Conservation (phyloP, 1,139 yeast genomes). For the Yamadazyma songkhlaensis region DNA sequence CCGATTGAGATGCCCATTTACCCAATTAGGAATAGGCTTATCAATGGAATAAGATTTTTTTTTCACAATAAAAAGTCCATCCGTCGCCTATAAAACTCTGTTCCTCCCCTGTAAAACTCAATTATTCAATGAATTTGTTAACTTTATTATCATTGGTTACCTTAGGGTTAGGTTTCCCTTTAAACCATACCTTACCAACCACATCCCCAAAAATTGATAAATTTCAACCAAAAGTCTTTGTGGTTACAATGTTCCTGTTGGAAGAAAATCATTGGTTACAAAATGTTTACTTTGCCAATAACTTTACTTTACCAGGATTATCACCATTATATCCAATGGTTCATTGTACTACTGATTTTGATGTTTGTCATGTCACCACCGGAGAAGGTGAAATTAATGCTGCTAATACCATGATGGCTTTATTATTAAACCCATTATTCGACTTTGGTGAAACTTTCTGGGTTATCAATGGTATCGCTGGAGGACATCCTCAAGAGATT, state of each 20-base stretch:
- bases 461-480: slow-evolving; percentile 66
- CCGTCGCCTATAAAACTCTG: too few relatives aligned
- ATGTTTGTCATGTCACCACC: slow-evolving; percentile 60
- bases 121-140: background rate
- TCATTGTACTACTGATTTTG: slow-evolving; percentile 52
- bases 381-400: slow-evolving; percentile 74
- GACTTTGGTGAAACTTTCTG: slow-evolving; percentile 61
- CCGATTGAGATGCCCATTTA: background rate
- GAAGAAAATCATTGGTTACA: slow-evolving; percentile 58
- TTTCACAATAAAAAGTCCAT: too few relatives aligned
- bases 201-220: slow-evolving; percentile 3
- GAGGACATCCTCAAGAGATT: slow-evolving; percentile 52
- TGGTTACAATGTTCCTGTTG: slow-evolving; percentile 54
- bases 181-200: slow-evolving; percentile 1
- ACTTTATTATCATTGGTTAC: background rate
- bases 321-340: slow-evolving; percentile 59
- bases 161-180: background rate
- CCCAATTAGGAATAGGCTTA: background rate
- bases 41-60: background rate
- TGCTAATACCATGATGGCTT: slow-evolving; percentile 56
- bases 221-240: slow-evolving; percentile 48
- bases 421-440: slow-evolving; percentile 52
- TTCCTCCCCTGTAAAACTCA: too few relatives aligned
- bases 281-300: slow-evolving; percentile 45
- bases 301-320: slow-evolving; percentile 60